phyloP scores from a whole-genome alignment of 2,329 filamentous ascomycete species.

The Didymella pinodella region DNA sequence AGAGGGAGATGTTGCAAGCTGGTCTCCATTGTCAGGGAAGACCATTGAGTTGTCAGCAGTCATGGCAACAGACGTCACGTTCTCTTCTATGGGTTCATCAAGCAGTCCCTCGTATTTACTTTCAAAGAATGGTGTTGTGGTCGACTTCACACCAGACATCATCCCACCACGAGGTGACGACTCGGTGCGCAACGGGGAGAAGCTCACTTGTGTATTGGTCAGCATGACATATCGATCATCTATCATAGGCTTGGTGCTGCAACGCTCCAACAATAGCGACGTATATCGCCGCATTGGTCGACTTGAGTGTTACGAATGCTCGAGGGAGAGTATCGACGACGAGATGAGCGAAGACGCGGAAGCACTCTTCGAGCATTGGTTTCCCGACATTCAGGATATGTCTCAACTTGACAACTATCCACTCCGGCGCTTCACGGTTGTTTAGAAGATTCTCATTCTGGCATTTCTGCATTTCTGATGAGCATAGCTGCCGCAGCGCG shows the following conservation, averaged over 20 bases:
- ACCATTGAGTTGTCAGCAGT: conserved; percentile 42
- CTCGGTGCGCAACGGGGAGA: conserved; percentile 39
- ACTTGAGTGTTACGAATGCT: conserved; percentile 49
- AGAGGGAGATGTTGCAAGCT: conserved; percentile 31
- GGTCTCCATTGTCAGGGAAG: conserved; percentile 44
- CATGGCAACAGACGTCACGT: conserved; percentile 45
- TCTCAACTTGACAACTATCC: conserved; percentile 45
- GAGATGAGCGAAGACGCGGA: conserved; percentile 49
- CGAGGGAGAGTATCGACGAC: conserved; percentile 33
- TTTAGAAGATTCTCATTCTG: conserved; percentile 21
- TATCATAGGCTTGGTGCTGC: conserved; percentile 46
- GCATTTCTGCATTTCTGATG: conserved; percentile 1
- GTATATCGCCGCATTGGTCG: conserved; percentile 46
- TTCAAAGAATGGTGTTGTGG: conserved; percentile 38
- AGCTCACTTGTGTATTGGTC: conserved; percentile 42
- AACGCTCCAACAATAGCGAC: conserved; percentile 29
- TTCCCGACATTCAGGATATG: conserved; percentile 49
- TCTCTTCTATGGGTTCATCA: conserved; percentile 21
- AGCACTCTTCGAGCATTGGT: conserved; percentile 47
- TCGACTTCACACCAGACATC: conserved; percentile 47
- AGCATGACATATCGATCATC: conserved; percentile 50
- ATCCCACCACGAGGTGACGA: conserved; percentile 39
- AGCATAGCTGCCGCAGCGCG: conserved; percentile 7
- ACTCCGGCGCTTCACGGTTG: conserved; percentile 40
- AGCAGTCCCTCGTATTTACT: conserved; percentile 35